Base-by-base conservation (phyloP, 192 early-diverging fungal genomes). In the Entomortierella parvispora region DNA sequence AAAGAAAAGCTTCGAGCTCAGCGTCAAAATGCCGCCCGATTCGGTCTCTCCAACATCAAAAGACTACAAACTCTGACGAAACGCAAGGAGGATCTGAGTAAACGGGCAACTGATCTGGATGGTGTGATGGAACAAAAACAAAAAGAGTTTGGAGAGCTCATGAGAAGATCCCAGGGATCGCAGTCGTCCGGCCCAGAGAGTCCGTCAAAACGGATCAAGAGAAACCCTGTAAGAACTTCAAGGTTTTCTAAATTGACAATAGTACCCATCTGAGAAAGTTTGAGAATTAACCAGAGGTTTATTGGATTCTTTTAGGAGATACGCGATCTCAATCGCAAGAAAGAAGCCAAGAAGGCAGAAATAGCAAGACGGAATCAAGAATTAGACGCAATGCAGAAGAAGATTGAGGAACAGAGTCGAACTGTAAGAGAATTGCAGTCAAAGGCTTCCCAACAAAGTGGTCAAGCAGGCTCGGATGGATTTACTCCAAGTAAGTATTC, bases 31-130 rank as follows among this genome's bases (percentile, higher is more conserved):
- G 58, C 54, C 1, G 53, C 45, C n/a, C 26, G 23, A n/a, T 68
- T 62, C 4, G 70, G 70, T 18, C 33, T 72, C 9, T 68, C 72
- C 12, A 68, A 68, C 25, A 62, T 68, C 59, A 76, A 76, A 15
- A 45, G 26, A 17, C 53, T 76, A n/a, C 58, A 76, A 37, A 67
- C 72, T 10, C 46, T 76, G 53, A 68, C 59, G 12, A 67, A 51
- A n/a, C 58, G 72, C 34, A 76, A 76, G 46, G 72, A 76, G 15
- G 72, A 76, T n/a, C 22, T 68, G 58, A 76, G 65, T 23, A 49
- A 50, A 18, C 67, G 55, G 29, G 50, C 46, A 0, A n/a, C 60
- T 14, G 72, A 76, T n/a, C 45, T 76, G 42, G 72, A 76, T 5
- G 45, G 55, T 3, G 72, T 76, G n/a, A 7, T 68, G 33, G 72